A percentile compares a stretch with the other conserved stretches of the same genome.
These are phyloP conservation scores for Ogataea pignaliae DNA, from an alignment of 805 yeast species.

Conservation along the genomic window DNA sequence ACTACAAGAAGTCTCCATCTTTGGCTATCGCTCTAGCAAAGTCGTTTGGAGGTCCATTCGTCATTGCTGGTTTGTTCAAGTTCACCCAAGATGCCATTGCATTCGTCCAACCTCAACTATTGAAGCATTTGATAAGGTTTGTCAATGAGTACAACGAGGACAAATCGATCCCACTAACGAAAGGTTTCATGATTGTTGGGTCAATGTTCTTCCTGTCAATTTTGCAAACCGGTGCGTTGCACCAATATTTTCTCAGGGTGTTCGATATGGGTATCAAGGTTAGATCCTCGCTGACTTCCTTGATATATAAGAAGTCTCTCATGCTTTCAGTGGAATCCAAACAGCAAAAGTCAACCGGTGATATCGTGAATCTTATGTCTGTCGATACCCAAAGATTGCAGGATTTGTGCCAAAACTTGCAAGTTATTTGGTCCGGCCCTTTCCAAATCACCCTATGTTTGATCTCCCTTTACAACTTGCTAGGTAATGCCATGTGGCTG, in stretches of 20 bases:
- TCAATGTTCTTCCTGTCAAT: slow-evolving; percentile 74
- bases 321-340: slow-evolving; percentile 68
- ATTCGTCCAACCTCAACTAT: slow-evolving; percentile 81
- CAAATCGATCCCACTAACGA: slow-evolving; percentile 55
- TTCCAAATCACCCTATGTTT: slow-evolving; percentile 80
- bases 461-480: slow-evolving; percentile 59
- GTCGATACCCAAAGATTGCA: slow-evolving; percentile 89
- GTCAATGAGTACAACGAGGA: slow-evolving; percentile 46
- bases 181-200: slow-evolving; percentile 70
- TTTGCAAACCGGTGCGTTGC: slow-evolving; percentile 71
- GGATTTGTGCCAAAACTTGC: slow-evolving; percentile 73
- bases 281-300: slow-evolving; percentile 62
- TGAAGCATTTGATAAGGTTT: slow-evolving; percentile 60
- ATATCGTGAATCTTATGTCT: slow-evolving; percentile 90
- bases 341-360: slow-evolving; percentile 77
- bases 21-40: slow-evolving; percentile 45
- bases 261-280: slow-evolving; percentile 76
- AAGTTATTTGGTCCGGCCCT: slow-evolving; percentile 89
- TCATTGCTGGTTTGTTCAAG: slow-evolving; percentile 70
- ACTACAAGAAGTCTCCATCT: slow-evolving; percentile 28
- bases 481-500: slow-evolving; percentile 94
- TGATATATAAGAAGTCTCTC: slow-evolving; percentile 64
- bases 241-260: slow-evolving; percentile 73
- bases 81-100: slow-evolving; percentile 72
- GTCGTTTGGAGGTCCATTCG: slow-evolving; percentile 72